Conservation (phyloP, 2,329 filamentous ascomycete genomes). For the Fusarium beomiforme region DNA sequence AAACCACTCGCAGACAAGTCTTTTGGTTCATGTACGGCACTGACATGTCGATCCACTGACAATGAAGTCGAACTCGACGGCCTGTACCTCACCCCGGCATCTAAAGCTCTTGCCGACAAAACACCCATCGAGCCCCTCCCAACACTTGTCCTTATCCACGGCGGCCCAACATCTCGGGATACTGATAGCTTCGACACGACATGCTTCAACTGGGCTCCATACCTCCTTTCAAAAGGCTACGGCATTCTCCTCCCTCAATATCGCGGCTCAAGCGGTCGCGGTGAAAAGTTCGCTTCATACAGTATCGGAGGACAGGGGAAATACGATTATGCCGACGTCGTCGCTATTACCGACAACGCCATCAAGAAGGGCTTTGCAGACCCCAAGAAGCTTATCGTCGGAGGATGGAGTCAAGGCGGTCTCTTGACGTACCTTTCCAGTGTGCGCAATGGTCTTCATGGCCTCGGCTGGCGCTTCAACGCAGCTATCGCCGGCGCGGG, state of each 20-base stretch:
- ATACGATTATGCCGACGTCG: constrained; percentile 51
- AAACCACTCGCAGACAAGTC: neutral
- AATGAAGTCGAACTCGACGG: constrained; percentile 23
- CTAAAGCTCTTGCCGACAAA: neutral
- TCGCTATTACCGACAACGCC: constrained; percentile 47
- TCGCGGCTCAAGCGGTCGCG: constrained; percentile 48
- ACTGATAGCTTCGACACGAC: constrained; percentile 43
- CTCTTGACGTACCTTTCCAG: constrained; percentile 50
- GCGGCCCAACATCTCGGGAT: constrained; percentile 17
- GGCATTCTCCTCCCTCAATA: constrained; percentile 52
- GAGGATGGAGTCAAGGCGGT: constrained; percentile 53
- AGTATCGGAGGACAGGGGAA: constrained; percentile 44
- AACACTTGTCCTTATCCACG: constrained; percentile 25
- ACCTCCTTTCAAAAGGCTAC: constrained; percentile 49
- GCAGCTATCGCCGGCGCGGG: constrained; percentile 51
- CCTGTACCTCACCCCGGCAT: constrained; percentile 7
- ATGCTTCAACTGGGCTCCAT: constrained; percentile 42
- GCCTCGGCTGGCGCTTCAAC: constrained; percentile 48
- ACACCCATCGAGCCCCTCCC: neutral
- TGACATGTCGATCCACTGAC: constrained; percentile 20
- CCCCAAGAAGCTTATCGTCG: constrained; percentile 45
- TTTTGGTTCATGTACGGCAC: constrained; percentile 6
- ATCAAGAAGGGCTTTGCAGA: constrained; percentile 48
- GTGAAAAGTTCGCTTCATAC: constrained; percentile 47
- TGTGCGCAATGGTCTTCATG: constrained; percentile 49